These are phyloP conservation scores for Durio zibethinus DNA, from an alignment of 345 rosid genomes.

Conservation along the genomic window DNA sequence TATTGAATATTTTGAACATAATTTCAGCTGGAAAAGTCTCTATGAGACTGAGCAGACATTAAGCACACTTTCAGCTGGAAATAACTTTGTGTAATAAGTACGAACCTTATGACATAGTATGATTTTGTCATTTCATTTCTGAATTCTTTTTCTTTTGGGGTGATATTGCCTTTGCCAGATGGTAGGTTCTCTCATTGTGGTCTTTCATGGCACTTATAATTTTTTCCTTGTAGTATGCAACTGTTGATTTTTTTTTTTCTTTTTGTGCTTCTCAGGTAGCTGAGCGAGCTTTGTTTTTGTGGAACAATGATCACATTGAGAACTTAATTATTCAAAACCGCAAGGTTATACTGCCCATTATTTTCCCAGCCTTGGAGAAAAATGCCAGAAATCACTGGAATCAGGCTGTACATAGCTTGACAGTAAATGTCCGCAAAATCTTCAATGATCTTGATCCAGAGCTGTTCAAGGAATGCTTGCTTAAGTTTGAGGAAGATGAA, in stretches of 20 bases:
- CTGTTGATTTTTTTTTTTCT: not conserved
- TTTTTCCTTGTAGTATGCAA: not conserved
- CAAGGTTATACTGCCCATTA: conserved; percentile 48
- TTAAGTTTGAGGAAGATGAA: conserved; percentile 46
- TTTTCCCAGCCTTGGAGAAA: conserved; percentile 57
- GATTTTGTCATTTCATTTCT: not conserved
- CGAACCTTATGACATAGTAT: not conserved
- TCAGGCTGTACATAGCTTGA: conserved; percentile 56
- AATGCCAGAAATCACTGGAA: conserved; percentile 62
- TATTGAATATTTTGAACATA: not conserved
- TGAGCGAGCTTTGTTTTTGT: conserved; percentile 59
- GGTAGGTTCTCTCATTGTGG: not conserved
- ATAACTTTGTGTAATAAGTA: not conserved
- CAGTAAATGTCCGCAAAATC: conserved; percentile 49
- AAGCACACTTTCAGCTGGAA: not conserved
- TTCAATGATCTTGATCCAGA: conserved; percentile 53
- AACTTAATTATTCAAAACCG: conserved; percentile 52
- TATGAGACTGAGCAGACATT: not conserved
- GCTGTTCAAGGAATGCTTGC: conserved; percentile 47
- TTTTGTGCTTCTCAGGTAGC: conserved; percentile 48
- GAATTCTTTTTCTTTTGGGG: not conserved
- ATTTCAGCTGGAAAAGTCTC: not conserved
- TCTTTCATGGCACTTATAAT: not conserved
- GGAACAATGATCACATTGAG: conserved; percentile 72
- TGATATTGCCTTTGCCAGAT: not conserved